Evolutionary conservation across 768 basidiomycete genomes (phyloP).

Genomic region (Lyophyllum shimeji): DNA sequence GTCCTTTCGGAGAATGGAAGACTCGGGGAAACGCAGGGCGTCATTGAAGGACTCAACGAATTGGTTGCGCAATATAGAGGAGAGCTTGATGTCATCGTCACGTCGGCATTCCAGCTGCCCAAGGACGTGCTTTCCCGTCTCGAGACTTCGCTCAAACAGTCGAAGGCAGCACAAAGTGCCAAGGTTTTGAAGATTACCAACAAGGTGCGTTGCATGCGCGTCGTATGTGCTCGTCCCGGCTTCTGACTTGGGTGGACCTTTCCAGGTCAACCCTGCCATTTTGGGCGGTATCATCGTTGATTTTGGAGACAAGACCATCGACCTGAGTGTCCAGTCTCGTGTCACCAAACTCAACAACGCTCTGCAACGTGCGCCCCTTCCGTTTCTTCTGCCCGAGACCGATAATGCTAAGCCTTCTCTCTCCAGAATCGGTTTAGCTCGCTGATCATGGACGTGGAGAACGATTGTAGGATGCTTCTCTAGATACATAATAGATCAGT

Average conservation of each 20-base stretch:
- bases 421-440: slow-evolving; percentile 39
- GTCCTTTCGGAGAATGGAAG: slow-evolving; percentile 94
- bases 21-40: slow-evolving; percentile 77
- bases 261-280: slow-evolving; percentile 86
- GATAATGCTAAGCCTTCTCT: neutral
- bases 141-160: slow-evolving; percentile 84
- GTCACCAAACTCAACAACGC: slow-evolving; percentile 93
- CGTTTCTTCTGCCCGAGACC: neutral
- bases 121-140: slow-evolving; percentile 75
- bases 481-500: slow-evolving; percentile 19
- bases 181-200: slow-evolving; percentile 89
- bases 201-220: slow-evolving; percentile 57
- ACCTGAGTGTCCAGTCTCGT: slow-evolving; percentile 90
- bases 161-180: slow-evolving; percentile 80
- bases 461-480: slow-evolving; percentile 1
- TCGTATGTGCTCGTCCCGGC: neutral
- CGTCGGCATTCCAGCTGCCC: slow-evolving; percentile 80
- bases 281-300: slow-evolving; percentile 94
- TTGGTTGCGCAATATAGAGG: slow-evolving; percentile 89
- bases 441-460: slow-evolving; percentile 6
- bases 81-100: slow-evolving; percentile 90
- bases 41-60: slow-evolving; percentile 90
- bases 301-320: slow-evolving; percentile 98
- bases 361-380: slow-evolving; percentile 67
- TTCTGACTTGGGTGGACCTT: slow-evolving; percentile 6